Conservation (phyloP, 2,329 filamentous ascomycete species). For the Pezicula radicicola region DNA sequence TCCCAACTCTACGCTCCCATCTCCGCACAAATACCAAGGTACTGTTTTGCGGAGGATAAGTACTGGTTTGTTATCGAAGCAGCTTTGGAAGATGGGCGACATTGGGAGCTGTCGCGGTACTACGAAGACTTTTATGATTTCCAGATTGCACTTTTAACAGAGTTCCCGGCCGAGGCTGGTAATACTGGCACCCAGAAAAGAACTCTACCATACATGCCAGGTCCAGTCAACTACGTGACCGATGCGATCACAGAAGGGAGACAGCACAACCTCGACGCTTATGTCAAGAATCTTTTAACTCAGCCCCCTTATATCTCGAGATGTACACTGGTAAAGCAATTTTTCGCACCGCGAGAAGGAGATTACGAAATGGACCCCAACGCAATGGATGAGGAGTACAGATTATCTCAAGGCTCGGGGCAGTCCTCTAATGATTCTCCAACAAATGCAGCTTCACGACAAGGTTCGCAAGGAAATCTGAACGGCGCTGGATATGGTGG, state of each 20-base stretch:
- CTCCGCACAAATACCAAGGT: conserved; percentile 81
- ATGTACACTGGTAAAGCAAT: conserved; percentile 80
- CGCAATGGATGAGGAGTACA: conserved; percentile 64
- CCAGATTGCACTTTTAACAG: conserved; percentile 90
- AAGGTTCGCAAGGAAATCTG: conserved; percentile 63
- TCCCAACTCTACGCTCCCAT: conserved; percentile 71
- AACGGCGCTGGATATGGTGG: conserved; percentile 54
- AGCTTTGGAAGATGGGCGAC: conserved; percentile 81
- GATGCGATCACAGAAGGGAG: conserved; percentile 93
- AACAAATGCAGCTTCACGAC: conserved; percentile 56
- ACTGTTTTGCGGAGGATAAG: conserved; percentile 95
- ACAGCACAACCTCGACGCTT: conserved; percentile 88
- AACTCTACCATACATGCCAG: conserved; percentile 94
- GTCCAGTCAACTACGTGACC: conserved; percentile 96
- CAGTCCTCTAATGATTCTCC: conserved; percentile 63
- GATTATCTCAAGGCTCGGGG: conserved; percentile 68
- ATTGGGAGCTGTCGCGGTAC: conserved; percentile 91
- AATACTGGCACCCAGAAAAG: conserved; percentile 77
- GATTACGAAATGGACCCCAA: conserved; percentile 89
- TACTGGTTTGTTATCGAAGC: conserved; percentile 99
- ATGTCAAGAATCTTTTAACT: conserved; percentile 85
- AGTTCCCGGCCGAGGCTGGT: conserved; percentile 89
- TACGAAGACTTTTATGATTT: conserved; percentile 99
- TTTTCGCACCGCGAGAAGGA: conserved; percentile 85
- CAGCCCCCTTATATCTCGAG: conserved; percentile 82